Base-by-base conservation (phyloP, 441 rosid species). In the Bruguiera hainesii region DNA sequence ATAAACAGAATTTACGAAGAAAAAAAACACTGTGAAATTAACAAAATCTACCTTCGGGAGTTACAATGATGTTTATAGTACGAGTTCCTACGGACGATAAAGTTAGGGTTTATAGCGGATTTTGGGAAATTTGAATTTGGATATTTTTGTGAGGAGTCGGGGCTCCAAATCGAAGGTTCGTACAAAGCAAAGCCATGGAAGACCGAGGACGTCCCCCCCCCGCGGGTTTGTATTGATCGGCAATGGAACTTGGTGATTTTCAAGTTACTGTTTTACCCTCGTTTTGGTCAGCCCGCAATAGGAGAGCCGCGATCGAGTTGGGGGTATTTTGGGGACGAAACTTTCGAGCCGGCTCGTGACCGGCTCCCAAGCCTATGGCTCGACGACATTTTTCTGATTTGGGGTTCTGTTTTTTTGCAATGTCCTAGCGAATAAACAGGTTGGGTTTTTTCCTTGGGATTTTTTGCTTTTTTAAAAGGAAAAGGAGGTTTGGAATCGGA, bases 221-320 rank as follows among this genome's bases (percentile, higher is more conserved):
- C 84, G 75, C 80, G 72, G 72, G 84, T 80, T 90, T 80, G 81
- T 90, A 87, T 85, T 90, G 94, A 90, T 93, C 98, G 96, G 93
- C 90, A 84, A 87, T 78, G 90, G 79, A 83, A 75, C 65, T 61
- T 77, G 82, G 72, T 77, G 59, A 60, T 21, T 2, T 0, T 0
- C 7, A 66, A 82, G 81, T 84, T 75, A 86, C 94, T 2, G 0
- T 67, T 75, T 56, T 80, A 61, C 79, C 93, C 97, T 75, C 67
- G 70, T 5, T 59, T 61, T 71, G n/a, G 63, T 60, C 61, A 2
- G 7, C 26, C 20, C 29, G 19, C 29, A 62, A 51, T 3, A 51
- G 56, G 63, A 64, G 29, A 39, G 63, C 20, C 15, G 25, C 0
- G 37, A 35, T 19, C 57, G 62, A 28, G 5, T 0, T 20, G 69